Evolutionary conservation across 2,329 filamentous ascomycete genomes (phyloP).

Genomic region (Xylariomycetidae sp.): DNA sequence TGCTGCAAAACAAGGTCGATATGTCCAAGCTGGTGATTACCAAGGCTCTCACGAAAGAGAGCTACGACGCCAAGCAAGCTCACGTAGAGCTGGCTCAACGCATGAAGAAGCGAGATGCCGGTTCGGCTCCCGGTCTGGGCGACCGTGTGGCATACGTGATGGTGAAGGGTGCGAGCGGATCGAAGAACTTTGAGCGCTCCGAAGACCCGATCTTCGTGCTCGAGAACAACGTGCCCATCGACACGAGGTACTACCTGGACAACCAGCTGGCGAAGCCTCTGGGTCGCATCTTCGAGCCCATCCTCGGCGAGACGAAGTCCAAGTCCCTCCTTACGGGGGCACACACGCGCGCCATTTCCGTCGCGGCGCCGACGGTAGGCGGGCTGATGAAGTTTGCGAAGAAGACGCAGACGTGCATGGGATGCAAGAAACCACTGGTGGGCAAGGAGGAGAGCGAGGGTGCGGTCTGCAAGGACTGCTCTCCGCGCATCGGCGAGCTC

Average conservation of each 20-base stretch:
- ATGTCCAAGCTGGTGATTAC: constrained; percentile 99
- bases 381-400: constrained; percentile 98
- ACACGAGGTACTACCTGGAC: constrained; percentile 97
- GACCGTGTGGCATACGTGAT: constrained; percentile 99
- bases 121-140: constrained; percentile 85
- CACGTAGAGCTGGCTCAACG: constrained; percentile 92
- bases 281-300: constrained; percentile 93
- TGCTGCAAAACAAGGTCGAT: constrained; percentile 95
- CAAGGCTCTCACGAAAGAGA: constrained; percentile 86
- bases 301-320: constrained; percentile 88
- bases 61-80: constrained; percentile 88
- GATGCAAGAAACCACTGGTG: constrained; percentile 92
- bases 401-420: constrained; percentile 97
- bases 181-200: constrained; percentile 94
- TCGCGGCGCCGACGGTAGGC: constrained; percentile 84
- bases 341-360: constrained; percentile 89
- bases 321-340: constrained; percentile 81
- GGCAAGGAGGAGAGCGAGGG: constrained; percentile 73
- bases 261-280: constrained; percentile 96
- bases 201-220: constrained; percentile 97
- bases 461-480: constrained; percentile 83
- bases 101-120: constrained; percentile 95
- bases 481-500: constrained; percentile 79
- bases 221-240: constrained; percentile 95
- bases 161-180: constrained; percentile 80